Evolutionary conservation across 2,329 filamentous ascomycete species (phyloP), one percentile per base, ranked within the genome.

Genomic region (Fusarium fracticaudum): DNA sequence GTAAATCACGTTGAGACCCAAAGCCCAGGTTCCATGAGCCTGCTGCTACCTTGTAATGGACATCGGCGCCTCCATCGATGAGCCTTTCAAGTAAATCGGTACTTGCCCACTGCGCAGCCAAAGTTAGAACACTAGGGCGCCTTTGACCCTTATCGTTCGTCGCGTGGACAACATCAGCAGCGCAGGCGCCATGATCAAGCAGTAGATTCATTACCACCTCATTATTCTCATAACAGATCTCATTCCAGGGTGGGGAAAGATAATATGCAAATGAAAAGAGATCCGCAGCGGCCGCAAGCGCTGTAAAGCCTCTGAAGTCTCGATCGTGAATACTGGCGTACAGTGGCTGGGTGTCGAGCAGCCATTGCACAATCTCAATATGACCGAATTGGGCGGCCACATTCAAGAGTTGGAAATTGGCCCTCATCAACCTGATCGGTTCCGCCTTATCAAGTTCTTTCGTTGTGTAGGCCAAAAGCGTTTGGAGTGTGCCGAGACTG

Each of bases 201-300:
- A 62, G 50, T 8, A 62, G 8, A 37, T 62, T 55, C 24, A 62
- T 57, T 24, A 37, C 15, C 4, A 1, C 9, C 20, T 57, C 40
- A 7, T 35, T 55, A 1, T 57, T 33, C 0, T 2, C 8, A 2
- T 38, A 22, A 11, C 12, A 35, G 3, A 53, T 5, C 5, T 26
- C 9, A 5, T 45, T 9, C 33, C 33, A 44, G 2, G 14, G 6
- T 3, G 38, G 47, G 18, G n/a, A 20, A 22, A 8, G 8, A 24
- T 8, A 8, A 29, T 1, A 35, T 29, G 0, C 17, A 5, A 35
- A n/a, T n/a, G 20, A 1, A n/a, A 43, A n/a, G 2, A 55, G 24
- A 22, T 22, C 14, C 8, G 33, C 33, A 17, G 45, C 26, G 11
- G 58, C 22, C 6, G 26, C 17, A 22, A 60, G 44, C 45, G 58